Conservation (phyloP, 768 basidiomycete genomes). For the Auricularia sp. region DNA sequence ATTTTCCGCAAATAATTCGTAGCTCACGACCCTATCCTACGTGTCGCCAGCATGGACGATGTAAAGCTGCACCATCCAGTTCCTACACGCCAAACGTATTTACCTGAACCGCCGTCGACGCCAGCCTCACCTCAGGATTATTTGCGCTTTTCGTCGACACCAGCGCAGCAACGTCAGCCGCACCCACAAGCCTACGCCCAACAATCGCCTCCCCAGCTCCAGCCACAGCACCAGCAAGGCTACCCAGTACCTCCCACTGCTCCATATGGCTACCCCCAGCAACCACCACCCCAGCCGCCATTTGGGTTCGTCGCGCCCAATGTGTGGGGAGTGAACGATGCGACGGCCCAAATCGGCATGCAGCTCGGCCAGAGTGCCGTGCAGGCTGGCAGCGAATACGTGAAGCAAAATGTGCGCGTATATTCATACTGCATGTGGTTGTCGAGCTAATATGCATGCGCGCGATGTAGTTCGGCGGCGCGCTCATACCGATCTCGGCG, state of each 20-base stretch:
- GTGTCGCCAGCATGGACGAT: constrained; percentile 47
- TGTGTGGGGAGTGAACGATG: constrained; percentile 83
- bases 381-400: constrained; percentile 88
- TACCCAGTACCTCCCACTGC: constrained; percentile 8
- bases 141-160: constrained; percentile 37
- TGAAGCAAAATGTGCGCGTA: constrained; percentile 77
- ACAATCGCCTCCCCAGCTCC: constrained; percentile 32
- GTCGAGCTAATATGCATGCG: neutral
- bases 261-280: constrained; percentile 26
- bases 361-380: constrained; percentile 89
- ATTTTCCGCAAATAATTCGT: neutral
- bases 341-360: constrained; percentile 93
- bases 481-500: constrained; percentile 57
- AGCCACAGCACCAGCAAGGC: constrained; percentile 18
- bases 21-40: neutral
- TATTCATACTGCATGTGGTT: constrained; percentile 4
- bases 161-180: constrained; percentile 10
- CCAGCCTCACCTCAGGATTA: constrained; percentile 66
- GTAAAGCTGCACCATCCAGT: constrained; percentile 73
- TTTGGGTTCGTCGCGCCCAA: constrained; percentile 30
- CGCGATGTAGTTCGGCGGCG: constrained; percentile 55
- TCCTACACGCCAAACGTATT: constrained; percentile 77
- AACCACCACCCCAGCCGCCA: constrained; percentile 23
- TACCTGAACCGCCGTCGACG: constrained; percentile 73
- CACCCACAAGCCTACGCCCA: constrained; percentile 13